phyloP scores from a whole-genome alignment of 306 rosid species.

The Heteromeles arbutifolia region DNA sequence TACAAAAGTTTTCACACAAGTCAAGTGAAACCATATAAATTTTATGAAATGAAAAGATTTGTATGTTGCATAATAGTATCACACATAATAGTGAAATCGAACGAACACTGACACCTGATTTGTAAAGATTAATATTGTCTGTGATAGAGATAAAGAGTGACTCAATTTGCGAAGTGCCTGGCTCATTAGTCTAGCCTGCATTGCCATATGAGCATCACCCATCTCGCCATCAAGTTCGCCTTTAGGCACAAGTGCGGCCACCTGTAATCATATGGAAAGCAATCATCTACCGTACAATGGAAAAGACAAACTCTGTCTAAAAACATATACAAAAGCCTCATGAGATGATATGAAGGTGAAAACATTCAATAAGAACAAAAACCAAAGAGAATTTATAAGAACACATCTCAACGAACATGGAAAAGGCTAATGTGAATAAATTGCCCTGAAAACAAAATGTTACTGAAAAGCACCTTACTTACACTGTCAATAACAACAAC shows the following conservation, averaged over 20 bases:
- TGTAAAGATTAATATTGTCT: conserved; percentile 63
- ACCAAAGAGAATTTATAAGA: neutral
- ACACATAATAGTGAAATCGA: neutral
- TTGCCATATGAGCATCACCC: conserved; percentile 94
- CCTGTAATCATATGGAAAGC: conserved; percentile 37
- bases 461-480: conserved; percentile 31
- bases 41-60: neutral
- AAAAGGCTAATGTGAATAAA: neutral
- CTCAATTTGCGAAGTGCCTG: conserved; percentile 90
- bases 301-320: neutral
- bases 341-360: neutral
- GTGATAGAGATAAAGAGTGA: conserved; percentile 79
- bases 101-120: conserved; percentile 61
- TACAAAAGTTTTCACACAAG: neutral
- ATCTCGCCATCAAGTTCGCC: conserved; percentile 91
- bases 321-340: neutral
- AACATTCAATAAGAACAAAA: neutral
- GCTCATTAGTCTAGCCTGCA: conserved; percentile 98
- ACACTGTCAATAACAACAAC: conserved; percentile 96
- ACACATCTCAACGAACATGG: neutral
- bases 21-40: neutral
- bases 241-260: conserved; percentile 94
- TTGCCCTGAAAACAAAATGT: neutral
- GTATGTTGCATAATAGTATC: neutral
- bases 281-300: conserved; percentile 1